A percentile compares a stretch with the other conserved stretches of the same genome.
Conservation (phyloP, 176 grass and related monocot genomes). For the Calamus simplicifolius region DNA sequence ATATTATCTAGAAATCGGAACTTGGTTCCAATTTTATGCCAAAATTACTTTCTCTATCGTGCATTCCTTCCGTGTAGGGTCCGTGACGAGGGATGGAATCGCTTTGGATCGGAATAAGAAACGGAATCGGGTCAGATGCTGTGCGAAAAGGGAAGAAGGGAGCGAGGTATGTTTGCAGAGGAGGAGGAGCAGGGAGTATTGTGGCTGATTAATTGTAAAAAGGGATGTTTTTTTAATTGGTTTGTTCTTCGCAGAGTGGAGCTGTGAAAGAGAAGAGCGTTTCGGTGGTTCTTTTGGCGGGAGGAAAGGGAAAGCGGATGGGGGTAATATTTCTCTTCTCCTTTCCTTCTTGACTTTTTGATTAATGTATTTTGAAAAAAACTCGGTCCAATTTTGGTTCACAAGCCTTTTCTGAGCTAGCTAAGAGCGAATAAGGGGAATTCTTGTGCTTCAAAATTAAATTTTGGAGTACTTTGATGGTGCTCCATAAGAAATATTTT, state of each 20-base stretch:
- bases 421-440: no score
- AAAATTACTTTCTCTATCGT: neutral
- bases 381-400: neutral
- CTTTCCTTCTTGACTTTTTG: neutral
- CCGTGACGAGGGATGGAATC: slow-evolving; percentile 7
- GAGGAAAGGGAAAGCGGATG: slow-evolving; percentile 84
- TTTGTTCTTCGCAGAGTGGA: slow-evolving; percentile 30
- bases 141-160: slow-evolving; percentile 16
- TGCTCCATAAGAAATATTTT: no score
- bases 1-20: slow-evolving; percentile 20
- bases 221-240: neutral
- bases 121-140: slow-evolving; percentile 6
- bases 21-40: slow-evolving; percentile 7
- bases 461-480: no score
- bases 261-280: slow-evolving; percentile 73
- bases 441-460: no score
- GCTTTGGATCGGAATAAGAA: slow-evolving; percentile 8
- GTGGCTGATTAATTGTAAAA: neutral
- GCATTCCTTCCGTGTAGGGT: slow-evolving; percentile 9
- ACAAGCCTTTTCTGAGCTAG: neutral
- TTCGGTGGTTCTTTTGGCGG: slow-evolving; percentile 83
- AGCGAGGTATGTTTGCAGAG: slow-evolving; percentile 23
- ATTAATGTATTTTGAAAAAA: neutral
- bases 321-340: slow-evolving; percentile 45
- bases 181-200: slow-evolving; percentile 1